These are phyloP conservation scores for Schwanniomyces etchellsii DNA, from an alignment of 1,139 yeast genomes.

Conservation along the genomic window DNA sequence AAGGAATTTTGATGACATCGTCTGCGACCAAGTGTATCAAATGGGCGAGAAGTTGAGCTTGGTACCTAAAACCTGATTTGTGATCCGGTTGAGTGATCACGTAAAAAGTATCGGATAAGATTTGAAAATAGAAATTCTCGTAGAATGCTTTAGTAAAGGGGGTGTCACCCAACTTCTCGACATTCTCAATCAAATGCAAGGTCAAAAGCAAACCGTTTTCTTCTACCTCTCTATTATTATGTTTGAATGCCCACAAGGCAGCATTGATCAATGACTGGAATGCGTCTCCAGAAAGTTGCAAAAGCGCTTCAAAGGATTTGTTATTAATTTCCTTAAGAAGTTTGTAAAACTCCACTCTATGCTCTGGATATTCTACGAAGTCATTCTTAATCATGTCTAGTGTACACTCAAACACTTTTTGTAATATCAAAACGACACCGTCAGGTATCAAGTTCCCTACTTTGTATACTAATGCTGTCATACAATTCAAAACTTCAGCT, in stretches of 20 bases:
- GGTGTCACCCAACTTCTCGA: conserved; percentile 70
- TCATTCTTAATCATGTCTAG: conserved; percentile 93
- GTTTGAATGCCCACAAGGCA: conserved; percentile 97
- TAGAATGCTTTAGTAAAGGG: conserved; percentile 84
- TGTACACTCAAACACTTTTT: conserved; percentile 90
- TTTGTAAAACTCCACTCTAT: conserved; percentile 92
- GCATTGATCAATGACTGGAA: conserved; percentile 90
- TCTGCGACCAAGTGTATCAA: conserved; percentile 81
- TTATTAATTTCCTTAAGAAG: conserved; percentile 80
- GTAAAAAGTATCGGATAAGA: conserved; percentile 84
- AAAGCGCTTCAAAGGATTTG: conserved; percentile 78
- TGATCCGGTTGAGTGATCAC: conserved; percentile 97
- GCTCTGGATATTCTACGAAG: conserved; percentile 95
- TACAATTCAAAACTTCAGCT: conserved; percentile 93
- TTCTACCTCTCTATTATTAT: conserved; percentile 93
- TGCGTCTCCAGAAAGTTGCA: conserved; percentile 87
- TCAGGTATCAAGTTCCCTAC: conserved; percentile 89
- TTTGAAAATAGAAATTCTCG: conserved; percentile 82
- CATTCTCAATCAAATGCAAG: conserved; percentile 69
- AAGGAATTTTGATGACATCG: conserved; percentile 66
- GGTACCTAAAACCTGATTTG: conserved; percentile 90
- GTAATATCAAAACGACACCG: conserved; percentile 81
- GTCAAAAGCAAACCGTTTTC: conserved; percentile 77
- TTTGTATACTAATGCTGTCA: conserved; percentile 81
- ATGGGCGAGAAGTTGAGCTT: conserved; percentile 78